Evolutionary conservation across 2,329 filamentous ascomycete species (phyloP).

Genomic region (Cercospora brassicicola): DNA sequence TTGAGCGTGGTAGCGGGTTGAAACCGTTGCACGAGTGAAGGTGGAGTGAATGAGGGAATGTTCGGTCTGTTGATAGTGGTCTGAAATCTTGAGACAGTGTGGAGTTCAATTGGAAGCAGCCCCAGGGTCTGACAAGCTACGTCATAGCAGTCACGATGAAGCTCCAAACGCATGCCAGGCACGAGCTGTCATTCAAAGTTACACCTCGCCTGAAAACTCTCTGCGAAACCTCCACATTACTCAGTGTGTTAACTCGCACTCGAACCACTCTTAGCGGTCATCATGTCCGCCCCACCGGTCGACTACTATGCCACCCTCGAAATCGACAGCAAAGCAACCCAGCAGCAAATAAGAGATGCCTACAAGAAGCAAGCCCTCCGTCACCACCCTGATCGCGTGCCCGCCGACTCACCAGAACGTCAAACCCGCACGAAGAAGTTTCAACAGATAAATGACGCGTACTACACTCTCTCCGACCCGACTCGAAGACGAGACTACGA

Average conservation of each 20-base stretch:
- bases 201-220: neutral
- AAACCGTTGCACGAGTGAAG: neutral
- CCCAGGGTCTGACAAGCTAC: neutral
- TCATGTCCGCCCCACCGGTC: constrained; percentile 36
- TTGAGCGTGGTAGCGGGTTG: too few species aligned
- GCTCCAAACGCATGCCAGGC: neutral
- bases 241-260: neutral
- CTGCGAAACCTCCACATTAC: neutral
- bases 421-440: constrained; percentile 79
- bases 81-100: neutral
- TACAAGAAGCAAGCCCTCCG: constrained; percentile 93
- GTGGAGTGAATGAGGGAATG: neutral
- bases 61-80: neutral
- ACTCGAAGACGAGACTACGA: constrained; percentile 81
- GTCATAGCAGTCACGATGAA: neutral
- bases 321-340: constrained; percentile 64
- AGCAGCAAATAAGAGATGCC: constrained; percentile 84
- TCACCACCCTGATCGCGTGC: constrained; percentile 88
- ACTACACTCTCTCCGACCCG: constrained; percentile 84
- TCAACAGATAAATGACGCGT: constrained; percentile 89
- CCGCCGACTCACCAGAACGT: constrained; percentile 79
- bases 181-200: constrained; percentile 5
- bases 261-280: neutral
- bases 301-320: constrained; percentile 43
- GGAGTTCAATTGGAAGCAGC: neutral